Base-by-base conservation (phyloP, 352 stramenopile species). In the Pythium utonaiense region DNA sequence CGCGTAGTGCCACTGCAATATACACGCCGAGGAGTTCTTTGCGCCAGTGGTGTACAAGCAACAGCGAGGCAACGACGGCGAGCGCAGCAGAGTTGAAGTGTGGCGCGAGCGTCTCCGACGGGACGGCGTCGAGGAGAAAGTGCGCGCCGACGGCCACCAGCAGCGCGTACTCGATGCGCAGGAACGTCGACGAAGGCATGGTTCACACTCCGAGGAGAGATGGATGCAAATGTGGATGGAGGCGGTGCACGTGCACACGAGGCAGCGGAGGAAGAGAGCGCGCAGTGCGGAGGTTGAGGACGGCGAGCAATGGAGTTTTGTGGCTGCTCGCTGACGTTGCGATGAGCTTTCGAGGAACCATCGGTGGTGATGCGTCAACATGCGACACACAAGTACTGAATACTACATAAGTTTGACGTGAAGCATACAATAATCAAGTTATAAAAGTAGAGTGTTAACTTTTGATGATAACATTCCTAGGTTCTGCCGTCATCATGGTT, bases 31-130 rank as follows among this genome's bases (percentile, higher is more conserved):
- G 33, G 17, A 79, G 54, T 48, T 83, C 64, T 19, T 38, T 64
- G 24, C 74, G 65, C 44, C 66, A 59, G n/a, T 64, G 62, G 48
- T 83, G 74, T 25, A 67, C 25, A 22, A 62, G 25, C 57, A 83
- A 57, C 51, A 57, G 21, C 31, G 33, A 31, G 16, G 30, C 31
- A 14, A 57, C 13, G 30, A 57, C 30, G 19, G 50, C 78, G 36
- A 36, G 59, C 13, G 51, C 50, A 24, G 38, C 41, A 49, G 19
- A 55, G 27, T 38, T 10, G 38, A 55, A 71, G 27, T 50, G 31
- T 19, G 38, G 58, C 25, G 51, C 34, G 42, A 28, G 31, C 25
- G 50, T 24, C 53, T 60, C 31, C n/a, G 36, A 47, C 0, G 40
- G n/a, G 3, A 71, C 34, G 27, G 56, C 19, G 5, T 42, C 19